Evolutionary conservation across 2,329 filamentous ascomycete genomes (phyloP).

Genomic region (Tolypocladium pustulatum): DNA sequence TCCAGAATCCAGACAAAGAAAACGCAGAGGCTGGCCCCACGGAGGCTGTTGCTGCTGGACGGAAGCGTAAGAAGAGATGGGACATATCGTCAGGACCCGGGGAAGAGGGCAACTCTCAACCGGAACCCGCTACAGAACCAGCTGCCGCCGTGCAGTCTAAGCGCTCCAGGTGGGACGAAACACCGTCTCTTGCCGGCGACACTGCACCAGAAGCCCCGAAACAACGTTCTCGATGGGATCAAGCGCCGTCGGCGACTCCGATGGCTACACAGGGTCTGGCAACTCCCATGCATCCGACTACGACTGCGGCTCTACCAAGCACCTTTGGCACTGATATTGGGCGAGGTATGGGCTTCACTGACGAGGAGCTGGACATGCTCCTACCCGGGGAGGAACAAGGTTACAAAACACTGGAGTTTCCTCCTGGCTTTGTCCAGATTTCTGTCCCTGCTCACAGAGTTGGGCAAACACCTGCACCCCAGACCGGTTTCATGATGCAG

Average conservation of each 20-base stretch:
- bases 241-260: conserved; percentile 73
- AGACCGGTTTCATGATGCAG: conserved; percentile 93
- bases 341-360: conserved; percentile 74
- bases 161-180: conserved; percentile 80
- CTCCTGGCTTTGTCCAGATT: conserved; percentile 82
- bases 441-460: conserved; percentile 67
- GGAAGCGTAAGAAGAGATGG: conserved; percentile 93
- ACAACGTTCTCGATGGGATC: conserved; percentile 83
- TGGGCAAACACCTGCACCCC: conserved; percentile 62
- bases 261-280: conserved; percentile 64
- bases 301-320: conserved; percentile 39
- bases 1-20: conserved; percentile 67
- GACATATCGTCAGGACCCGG: conserved; percentile 58
- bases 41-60: conserved; percentile 49
- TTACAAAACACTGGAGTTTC: conserved; percentile 84
- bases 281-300: conserved; percentile 66
- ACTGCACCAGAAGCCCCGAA: conserved; percentile 52
- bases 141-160: conserved; percentile 52
- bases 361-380: conserved; percentile 89
- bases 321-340: conserved; percentile 73
- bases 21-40: conserved; percentile 60
- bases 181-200: conserved; percentile 47
- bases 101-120: conserved; percentile 37
- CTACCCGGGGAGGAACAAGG: conserved; percentile 81
- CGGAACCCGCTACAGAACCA: conserved; percentile 34